Conservation (phyloP, 306 rosid genomes). For the Cicer pinnatifidum region DNA sequence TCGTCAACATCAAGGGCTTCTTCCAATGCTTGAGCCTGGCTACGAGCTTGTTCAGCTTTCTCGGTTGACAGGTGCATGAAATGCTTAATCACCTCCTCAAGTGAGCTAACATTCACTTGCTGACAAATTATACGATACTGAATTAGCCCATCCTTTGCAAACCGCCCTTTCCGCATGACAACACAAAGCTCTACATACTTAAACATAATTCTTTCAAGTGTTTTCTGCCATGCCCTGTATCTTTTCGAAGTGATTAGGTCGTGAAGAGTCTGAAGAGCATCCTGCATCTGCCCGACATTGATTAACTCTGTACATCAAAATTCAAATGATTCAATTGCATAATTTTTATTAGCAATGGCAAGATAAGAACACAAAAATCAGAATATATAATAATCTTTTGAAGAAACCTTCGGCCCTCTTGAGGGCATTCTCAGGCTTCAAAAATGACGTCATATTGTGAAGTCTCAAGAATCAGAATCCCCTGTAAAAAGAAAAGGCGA, state of each 20-base stretch:
- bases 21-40: slow-evolving; percentile 90
- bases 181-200: slow-evolving; percentile 96
- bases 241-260: slow-evolving; percentile 90
- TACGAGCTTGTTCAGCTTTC: slow-evolving; percentile 97
- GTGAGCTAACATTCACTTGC: slow-evolving; percentile 91
- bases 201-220: slow-evolving; percentile 89
- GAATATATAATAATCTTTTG: neutral
- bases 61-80: slow-evolving; percentile 96
- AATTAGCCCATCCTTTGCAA: slow-evolving; percentile 95
- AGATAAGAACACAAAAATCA: neutral
- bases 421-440: slow-evolving; percentile 59
- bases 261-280: slow-evolving; percentile 89
- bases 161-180: slow-evolving; percentile 84
- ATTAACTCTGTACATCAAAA: slow-evolving; percentile 68
- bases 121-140: slow-evolving; percentile 96
- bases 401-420: slow-evolving; percentile 58
- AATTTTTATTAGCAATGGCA: neutral
- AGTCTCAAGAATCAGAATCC: slow-evolving; percentile 15
- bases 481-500: slow-evolving; percentile 10
- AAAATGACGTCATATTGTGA: slow-evolving; percentile 46
- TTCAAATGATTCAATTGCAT: neutral
- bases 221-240: slow-evolving; percentile 96
- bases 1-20: slow-evolving; percentile 98
- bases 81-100: slow-evolving; percentile 98
- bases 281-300: slow-evolving; percentile 96